Evolutionary conservation across 2,329 filamentous ascomycete genomes (phyloP).

Genomic region (Hansfordia pulvinata): DNA sequence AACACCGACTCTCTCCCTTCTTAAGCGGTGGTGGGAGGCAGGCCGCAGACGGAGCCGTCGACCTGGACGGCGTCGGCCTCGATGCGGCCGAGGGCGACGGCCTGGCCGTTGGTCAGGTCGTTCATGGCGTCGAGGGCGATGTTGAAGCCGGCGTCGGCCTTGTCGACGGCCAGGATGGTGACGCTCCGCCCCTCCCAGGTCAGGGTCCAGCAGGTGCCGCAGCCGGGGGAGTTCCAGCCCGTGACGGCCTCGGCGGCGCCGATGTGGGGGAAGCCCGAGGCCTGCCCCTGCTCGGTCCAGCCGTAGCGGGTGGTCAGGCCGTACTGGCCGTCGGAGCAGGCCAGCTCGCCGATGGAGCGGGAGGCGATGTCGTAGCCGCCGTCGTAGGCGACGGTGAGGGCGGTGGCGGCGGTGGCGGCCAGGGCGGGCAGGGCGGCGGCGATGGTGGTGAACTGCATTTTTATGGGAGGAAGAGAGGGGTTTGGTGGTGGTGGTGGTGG

Average conservation of each 20-base stretch:
- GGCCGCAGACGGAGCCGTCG: slow-evolving; percentile 25
- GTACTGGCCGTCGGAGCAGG: slow-evolving; percentile 56
- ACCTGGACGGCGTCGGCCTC: slow-evolving; percentile 34
- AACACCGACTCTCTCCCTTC: too few relatives aligned
- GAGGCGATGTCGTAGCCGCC: slow-evolving; percentile 49
- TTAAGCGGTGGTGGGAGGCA: too few relatives aligned
- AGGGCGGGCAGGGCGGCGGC: slow-evolving; percentile 23
- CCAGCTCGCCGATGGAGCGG: slow-evolving; percentile 40
- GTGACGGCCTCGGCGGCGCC: slow-evolving; percentile 37
- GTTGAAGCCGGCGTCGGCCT: slow-evolving; percentile 35
- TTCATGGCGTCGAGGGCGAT: slow-evolving; percentile 43
- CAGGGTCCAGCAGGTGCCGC: slow-evolving; percentile 46
- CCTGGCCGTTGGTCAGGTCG: slow-evolving; percentile 37
- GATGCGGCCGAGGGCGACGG: slow-evolving; percentile 33
- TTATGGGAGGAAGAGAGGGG: too few relatives aligned
- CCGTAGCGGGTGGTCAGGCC: slow-evolving; percentile 50
- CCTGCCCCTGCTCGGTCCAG: slow-evolving; percentile 39
- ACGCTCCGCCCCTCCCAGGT: slow-evolving; percentile 35
- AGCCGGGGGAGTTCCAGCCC: slow-evolving; percentile 42
- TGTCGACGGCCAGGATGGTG: slow-evolving; percentile 43
- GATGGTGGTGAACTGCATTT: slow-evolving; percentile 29
- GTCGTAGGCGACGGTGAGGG: slow-evolving; percentile 53
- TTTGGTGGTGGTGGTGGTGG: too few relatives aligned
- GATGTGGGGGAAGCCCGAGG: slow-evolving; percentile 39
- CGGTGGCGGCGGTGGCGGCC: slow-evolving; percentile 20